These are phyloP conservation scores for Amanita brunnescens DNA, from an alignment of 768 basidiomycete species.

Conservation along the genomic window DNA sequence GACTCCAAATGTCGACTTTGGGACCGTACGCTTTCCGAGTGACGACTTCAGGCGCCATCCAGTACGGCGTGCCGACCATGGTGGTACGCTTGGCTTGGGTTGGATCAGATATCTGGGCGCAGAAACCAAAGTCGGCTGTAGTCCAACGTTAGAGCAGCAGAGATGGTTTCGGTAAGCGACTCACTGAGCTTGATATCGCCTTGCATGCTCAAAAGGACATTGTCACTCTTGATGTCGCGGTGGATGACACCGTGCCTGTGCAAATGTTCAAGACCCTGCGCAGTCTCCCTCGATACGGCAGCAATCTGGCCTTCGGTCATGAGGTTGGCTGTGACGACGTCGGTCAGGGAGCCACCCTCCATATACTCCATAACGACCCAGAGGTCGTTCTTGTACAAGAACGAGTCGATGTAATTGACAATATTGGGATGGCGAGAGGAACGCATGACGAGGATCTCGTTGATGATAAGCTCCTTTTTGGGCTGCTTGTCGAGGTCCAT, in stretches of 20 bases:
- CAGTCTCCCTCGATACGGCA: constrained; percentile 87
- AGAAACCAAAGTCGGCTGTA: constrained; percentile 98
- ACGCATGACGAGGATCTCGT: constrained; percentile 99
- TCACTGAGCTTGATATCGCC: constrained; percentile 98
- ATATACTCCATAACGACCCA: constrained; percentile 99
- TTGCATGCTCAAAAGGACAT: constrained; percentile 83
- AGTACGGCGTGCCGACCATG: constrained; percentile 98
- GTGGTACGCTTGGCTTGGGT: constrained; percentile 89
- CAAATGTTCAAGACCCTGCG: constrained; percentile 89
- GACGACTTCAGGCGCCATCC: constrained; percentile 99
- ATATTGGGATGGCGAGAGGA: constrained; percentile 96
- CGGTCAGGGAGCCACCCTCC: constrained; percentile 93
- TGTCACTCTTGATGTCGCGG: constrained; percentile 98
- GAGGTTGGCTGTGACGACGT: constrained; percentile 90
- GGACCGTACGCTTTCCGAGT: constrained; percentile 97
- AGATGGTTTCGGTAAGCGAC: constrained; percentile 24
- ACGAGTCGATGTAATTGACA: constrained; percentile 99
- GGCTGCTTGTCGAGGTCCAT: constrained; percentile 99
- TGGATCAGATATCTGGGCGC: constrained; percentile 90
- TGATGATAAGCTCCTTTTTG: constrained; percentile 99
- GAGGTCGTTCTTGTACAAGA: constrained; percentile 93
- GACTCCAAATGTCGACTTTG: constrained; percentile 96
- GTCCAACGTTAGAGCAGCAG: neutral
- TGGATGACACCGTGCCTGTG: constrained; percentile 97
- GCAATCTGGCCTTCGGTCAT: constrained; percentile 99